Evolutionary conservation across 1,284 basidiomycete genomes (phyloP).

Genomic region (Cryptococcus sp.): DNA sequence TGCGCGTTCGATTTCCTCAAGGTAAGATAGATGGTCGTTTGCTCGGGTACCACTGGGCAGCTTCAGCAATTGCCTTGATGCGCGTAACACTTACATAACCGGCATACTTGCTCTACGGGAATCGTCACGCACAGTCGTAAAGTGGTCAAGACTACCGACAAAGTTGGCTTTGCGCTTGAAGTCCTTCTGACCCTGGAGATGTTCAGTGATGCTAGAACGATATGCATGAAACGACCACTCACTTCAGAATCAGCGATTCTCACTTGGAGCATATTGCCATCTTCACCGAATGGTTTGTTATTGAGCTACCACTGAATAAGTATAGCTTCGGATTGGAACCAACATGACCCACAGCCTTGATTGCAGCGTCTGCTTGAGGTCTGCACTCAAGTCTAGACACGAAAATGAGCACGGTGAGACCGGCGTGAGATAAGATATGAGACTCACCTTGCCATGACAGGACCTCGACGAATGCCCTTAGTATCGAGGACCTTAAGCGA

Average conservation of each 20-base stretch:
- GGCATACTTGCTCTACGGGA: constrained; percentile 5
- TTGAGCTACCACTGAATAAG: constrained; percentile 15
- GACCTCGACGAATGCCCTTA: constrained; percentile 28
- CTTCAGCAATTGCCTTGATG: background rate
- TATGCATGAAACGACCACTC: background rate
- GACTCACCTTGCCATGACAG: background rate
- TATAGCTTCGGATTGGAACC: no score
- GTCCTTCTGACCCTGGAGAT: constrained; percentile 22
- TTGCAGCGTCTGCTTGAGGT: constrained; percentile 32
- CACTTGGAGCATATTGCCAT: constrained; percentile 26
- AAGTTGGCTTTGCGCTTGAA: constrained; percentile 17
- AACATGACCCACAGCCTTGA: constrained; percentile 20
- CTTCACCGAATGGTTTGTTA: constrained; percentile 17
- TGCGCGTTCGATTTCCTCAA: background rate
- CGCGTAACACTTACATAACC: background rate
- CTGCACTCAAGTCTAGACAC: constrained; percentile 14
- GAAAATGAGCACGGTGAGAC: no score
- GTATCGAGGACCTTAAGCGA: constrained; percentile 29
- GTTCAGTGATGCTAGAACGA: background rate
- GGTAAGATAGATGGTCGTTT: background rate
- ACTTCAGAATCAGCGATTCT: constrained; percentile 41
- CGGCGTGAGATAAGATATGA: no score
- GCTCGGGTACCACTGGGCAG: background rate
- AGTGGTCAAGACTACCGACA: background rate
- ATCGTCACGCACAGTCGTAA: background rate